A percentile compares a stretch with the other conserved stretches of the same genome.
Conservation (phyloP, 345 rosid genomes). For the Eucalyptus erythrocorys region DNA sequence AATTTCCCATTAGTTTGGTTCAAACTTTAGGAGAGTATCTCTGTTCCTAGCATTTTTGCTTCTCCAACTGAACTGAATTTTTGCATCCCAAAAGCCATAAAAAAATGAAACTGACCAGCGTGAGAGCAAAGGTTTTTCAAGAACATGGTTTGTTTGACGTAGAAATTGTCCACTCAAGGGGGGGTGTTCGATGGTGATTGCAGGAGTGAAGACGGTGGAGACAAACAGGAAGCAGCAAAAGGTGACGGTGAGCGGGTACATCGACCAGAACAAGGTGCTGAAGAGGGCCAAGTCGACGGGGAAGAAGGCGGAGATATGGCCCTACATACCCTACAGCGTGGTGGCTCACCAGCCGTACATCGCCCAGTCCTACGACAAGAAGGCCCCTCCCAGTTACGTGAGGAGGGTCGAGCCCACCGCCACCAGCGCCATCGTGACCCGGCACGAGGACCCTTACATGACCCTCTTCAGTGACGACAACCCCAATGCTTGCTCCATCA, state of each 20-base stretch:
- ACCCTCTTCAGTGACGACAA: constrained; percentile 20
- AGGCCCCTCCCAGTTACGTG: constrained; percentile 89
- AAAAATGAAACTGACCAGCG: neutral
- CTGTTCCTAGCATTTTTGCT: neutral
- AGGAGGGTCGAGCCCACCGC: constrained; percentile 49
- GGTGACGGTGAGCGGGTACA: constrained; percentile 79
- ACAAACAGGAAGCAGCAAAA: constrained; percentile 89
- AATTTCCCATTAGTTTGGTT: neutral
- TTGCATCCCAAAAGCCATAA: neutral
- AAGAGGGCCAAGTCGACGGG: constrained; percentile 88
- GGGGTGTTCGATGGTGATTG: neutral
- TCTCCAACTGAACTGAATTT: no score
- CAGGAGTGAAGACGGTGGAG: constrained; percentile 79
- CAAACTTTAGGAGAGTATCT: neutral
- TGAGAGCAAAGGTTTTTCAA: neutral
- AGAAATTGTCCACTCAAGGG: neutral
- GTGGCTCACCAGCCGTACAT: constrained; percentile 88
- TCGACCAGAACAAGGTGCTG: constrained; percentile 65
- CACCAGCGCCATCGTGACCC: constrained; percentile 16
- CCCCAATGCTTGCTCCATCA: constrained; percentile 87
- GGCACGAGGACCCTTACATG: constrained; percentile 57
- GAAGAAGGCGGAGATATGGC: constrained; percentile 95
- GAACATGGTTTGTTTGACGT: neutral
- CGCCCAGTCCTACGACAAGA: constrained; percentile 80
- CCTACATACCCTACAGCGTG: constrained; percentile 75